Evolutionary conservation across 345 rosid genomes (phyloP).

Genomic region (Dovyalis caffra): DNA sequence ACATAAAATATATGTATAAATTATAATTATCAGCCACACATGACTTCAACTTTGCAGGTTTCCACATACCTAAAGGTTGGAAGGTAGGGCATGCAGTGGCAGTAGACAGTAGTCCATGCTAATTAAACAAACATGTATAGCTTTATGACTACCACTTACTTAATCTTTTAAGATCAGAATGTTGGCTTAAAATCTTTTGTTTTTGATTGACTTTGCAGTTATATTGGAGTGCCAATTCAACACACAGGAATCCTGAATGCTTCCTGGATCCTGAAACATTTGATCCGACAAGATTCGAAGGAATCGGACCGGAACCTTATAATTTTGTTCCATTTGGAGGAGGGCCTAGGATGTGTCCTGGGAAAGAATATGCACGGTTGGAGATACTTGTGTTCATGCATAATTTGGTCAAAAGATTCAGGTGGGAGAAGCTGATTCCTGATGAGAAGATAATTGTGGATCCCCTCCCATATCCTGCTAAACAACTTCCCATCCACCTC

Average conservation of each 20-base stretch:
- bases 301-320: neutral
- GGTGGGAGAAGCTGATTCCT: neutral
- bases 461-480: neutral
- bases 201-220: neutral
- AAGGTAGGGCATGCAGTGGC: too few relatives aligned
- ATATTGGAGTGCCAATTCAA: neutral
- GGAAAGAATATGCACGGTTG: neutral
- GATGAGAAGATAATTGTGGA: neutral
- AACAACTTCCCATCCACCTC: neutral
- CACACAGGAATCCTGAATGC: neutral
- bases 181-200: neutral
- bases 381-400: neutral
- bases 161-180: too few relatives aligned
- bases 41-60: neutral
- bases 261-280: neutral
- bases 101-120: neutral
- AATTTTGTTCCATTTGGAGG: too few relatives aligned
- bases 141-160: too few relatives aligned
- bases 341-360: neutral
- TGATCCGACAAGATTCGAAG: neutral
- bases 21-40: too few relatives aligned
- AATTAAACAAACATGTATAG: too few relatives aligned
- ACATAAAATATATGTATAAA: too few relatives aligned
- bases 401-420: neutral
- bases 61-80: constrained; percentile 6